Percentiles rank a stretch among this genome's conserved stretches.
These are phyloP conservation scores for Xerocomellus intermedius DNA, from an alignment of 768 basidiomycete species.

Conservation along the genomic window DNA sequence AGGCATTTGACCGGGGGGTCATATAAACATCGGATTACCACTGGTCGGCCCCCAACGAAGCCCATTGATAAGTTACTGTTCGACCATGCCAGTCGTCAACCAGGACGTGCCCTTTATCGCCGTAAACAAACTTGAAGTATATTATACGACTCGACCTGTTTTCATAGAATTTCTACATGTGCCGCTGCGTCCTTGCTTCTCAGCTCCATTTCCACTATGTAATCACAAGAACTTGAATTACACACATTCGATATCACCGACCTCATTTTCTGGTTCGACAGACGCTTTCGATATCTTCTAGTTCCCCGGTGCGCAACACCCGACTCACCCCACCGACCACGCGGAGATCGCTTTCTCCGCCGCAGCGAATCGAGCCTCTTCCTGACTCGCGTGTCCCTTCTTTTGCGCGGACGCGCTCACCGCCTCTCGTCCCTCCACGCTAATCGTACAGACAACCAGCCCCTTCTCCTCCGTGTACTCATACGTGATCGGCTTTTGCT, in stretches of 20 bases:
- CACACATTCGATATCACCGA: background rate
- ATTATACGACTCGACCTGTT: too few species aligned
- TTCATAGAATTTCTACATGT: too few species aligned
- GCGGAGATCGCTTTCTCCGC: conserved; percentile 58
- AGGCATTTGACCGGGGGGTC: background rate
- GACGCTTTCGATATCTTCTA: too few species aligned
- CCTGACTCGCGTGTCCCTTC: conserved; percentile 55
- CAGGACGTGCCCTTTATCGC: conserved; percentile 7
- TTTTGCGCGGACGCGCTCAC: conserved; percentile 40
- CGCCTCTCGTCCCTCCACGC: conserved; percentile 45
- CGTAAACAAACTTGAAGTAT: too few species aligned
- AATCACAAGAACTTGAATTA: too few species aligned
- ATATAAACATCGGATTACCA: background rate
- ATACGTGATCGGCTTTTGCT: conserved; percentile 46
- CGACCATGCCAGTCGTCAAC: conserved; percentile 5
- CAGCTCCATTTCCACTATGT: too few species aligned
- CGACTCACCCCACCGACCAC: conserved; percentile 29
- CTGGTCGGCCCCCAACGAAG: background rate
- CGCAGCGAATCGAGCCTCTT: conserved; percentile 63
- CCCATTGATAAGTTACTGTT: background rate
- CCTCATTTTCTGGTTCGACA: too few species aligned
- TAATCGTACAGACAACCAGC: conserved; percentile 45
- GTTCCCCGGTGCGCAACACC: too few species aligned
- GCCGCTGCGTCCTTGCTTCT: too few species aligned
- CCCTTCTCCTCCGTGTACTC: conserved; percentile 45